Percentiles rank a stretch among this genome's conserved stretches.
Conservation (phyloP, 2,329 filamentous ascomycete species). For the Nemania diffusa region DNA sequence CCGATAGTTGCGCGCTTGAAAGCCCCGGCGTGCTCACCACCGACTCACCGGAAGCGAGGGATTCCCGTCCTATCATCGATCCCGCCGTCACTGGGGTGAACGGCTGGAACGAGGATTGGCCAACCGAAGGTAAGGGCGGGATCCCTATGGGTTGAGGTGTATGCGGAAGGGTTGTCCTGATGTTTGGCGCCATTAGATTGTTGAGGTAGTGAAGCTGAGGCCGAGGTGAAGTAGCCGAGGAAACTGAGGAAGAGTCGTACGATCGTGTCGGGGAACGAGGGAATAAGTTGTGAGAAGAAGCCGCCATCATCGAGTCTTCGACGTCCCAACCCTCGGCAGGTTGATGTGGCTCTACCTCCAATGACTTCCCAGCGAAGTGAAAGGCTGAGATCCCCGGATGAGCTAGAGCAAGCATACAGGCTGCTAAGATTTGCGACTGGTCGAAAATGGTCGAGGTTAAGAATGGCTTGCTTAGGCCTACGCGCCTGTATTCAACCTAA, state of each 20-base stretch:
- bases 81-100: constrained; percentile 63
- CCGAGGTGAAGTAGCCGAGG: constrained; percentile 69
- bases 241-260: constrained; percentile 72
- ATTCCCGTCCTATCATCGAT: constrained; percentile 67
- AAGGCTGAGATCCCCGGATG: constrained; percentile 52
- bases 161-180: constrained; percentile 60
- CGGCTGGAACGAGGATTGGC: constrained; percentile 59
- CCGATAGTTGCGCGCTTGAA: constrained; percentile 53
- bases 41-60: constrained; percentile 68
- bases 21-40: constrained; percentile 64
- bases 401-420: constrained; percentile 54
- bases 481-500: constrained; percentile 41
- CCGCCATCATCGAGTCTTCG: constrained; percentile 60
- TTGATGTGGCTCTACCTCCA: constrained; percentile 52
- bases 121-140: constrained; percentile 61
- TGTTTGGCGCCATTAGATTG: constrained; percentile 63
- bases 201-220: constrained; percentile 63
- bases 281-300: constrained; percentile 66
- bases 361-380: constrained; percentile 53
- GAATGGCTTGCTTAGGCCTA: constrained; percentile 40
- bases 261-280: constrained; percentile 70
- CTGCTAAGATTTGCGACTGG: constrained; percentile 40
- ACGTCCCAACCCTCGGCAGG: constrained; percentile 49
- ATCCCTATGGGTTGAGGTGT: constrained; percentile 65
- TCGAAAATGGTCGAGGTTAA: constrained; percentile 41